These are phyloP conservation scores for Oldenlandia corymbosa DNA, from an alignment of 257 asterid genomes.

Conservation along the genomic window DNA sequence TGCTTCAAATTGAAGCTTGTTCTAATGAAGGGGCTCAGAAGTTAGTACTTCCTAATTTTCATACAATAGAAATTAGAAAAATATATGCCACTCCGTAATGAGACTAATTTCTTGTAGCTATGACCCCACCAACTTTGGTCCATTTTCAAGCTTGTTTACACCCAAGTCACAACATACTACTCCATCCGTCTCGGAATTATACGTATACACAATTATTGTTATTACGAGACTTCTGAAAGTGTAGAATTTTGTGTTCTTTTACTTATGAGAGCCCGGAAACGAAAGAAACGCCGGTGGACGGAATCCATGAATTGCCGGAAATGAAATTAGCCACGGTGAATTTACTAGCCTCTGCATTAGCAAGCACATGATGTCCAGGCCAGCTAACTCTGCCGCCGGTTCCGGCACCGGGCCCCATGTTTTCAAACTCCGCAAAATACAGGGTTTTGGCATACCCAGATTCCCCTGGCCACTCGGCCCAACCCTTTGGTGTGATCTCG, in stretches of 20 bases:
- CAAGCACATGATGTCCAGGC: constrained; percentile 44
- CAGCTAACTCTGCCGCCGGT: constrained; percentile 47
- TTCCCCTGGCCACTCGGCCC: constrained; percentile 67
- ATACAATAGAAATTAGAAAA: too few species aligned
- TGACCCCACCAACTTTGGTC: too few species aligned
- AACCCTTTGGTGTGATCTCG: constrained; percentile 40
- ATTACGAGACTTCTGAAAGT: too few species aligned
- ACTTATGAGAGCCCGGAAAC: constrained; percentile 39
- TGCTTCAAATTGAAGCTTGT: too few species aligned
- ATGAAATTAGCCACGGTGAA: constrained; percentile 52
- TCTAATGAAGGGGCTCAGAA: too few species aligned
- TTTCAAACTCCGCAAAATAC: constrained; percentile 52
- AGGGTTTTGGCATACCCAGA: constrained; percentile 31
- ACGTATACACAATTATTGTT: too few species aligned
- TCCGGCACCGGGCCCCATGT: constrained; percentile 43
- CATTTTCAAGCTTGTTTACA: too few species aligned
- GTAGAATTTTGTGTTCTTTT: not conserved
- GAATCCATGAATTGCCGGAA: constrained; percentile 63
- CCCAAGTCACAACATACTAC: too few species aligned
- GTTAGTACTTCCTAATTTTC: too few species aligned
- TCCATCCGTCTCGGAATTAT: too few species aligned
- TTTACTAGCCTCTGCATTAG: constrained; percentile 43
- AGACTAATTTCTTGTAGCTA: too few species aligned
- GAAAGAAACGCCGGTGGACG: constrained; percentile 60
- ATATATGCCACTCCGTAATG: too few species aligned